A percentile compares a stretch with the other conserved stretches of the same genome.
These are phyloP conservation scores for Talaromyces sp. DNA, from an alignment of 2,329 filamentous ascomycete species.

Conservation along the genomic window DNA sequence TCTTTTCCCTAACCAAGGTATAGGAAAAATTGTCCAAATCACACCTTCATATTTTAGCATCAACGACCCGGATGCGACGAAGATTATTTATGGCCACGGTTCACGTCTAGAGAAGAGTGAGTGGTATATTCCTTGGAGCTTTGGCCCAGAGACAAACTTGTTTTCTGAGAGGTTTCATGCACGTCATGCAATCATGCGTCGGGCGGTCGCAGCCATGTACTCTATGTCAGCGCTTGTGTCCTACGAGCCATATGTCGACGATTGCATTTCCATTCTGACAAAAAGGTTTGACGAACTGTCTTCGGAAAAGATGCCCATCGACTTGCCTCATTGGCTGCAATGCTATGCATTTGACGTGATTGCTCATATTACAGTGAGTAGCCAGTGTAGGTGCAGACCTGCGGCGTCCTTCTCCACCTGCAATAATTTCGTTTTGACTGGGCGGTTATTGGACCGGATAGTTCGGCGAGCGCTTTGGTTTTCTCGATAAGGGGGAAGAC, in stretches of 20 bases:
- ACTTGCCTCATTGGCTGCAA: neutral
- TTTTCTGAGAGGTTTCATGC: constrained; percentile 3
- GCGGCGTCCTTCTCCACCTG: neutral
- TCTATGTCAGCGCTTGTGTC: constrained; percentile 12
- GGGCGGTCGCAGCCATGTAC: constrained; percentile 14
- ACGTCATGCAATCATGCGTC: constrained; percentile 11
- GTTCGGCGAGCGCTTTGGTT: neutral
- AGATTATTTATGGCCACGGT: neutral
- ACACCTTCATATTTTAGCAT: neutral
- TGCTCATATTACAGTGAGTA: neutral
- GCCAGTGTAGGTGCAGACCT: too few relatives aligned
- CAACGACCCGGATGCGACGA: neutral
- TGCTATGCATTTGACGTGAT: constrained; percentile 2
- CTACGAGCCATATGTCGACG: constrained; percentile 15
- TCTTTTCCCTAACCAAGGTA: neutral
- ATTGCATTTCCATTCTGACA: constrained; percentile 10
- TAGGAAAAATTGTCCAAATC: neutral
- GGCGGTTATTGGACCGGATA: neutral
- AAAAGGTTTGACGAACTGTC: constrained; percentile 5
- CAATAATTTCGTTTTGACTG: neutral
- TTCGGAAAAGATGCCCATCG: neutral
- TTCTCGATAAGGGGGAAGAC: neutral
- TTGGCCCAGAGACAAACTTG: constrained; percentile 4
- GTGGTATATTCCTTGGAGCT: neutral
- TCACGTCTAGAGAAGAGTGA: neutral